A percentile compares a stretch with the other conserved stretches of the same genome.
Conservation (phyloP, 768 basidiomycete genomes). For the Termitomyces eurrhizus region DNA sequence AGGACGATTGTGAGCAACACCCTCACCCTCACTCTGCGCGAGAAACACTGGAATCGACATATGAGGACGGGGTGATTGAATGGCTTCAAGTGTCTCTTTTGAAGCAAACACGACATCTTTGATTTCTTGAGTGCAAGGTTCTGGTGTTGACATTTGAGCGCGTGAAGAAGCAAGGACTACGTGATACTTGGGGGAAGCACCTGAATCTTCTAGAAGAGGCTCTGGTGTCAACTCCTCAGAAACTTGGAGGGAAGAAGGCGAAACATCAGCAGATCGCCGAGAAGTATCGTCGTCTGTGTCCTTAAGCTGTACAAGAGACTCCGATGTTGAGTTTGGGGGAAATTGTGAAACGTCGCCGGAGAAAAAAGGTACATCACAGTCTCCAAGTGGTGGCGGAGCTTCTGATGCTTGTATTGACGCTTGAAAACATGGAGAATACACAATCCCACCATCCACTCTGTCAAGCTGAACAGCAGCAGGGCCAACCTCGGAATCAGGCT, state of each 20-base stretch:
- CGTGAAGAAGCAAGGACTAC: not conserved
- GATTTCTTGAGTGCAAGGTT: not conserved
- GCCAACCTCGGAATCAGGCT: not conserved
- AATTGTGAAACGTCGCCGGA: not conserved
- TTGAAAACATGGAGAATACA: not conserved
- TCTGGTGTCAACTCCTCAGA: not conserved
- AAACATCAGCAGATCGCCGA: not conserved
- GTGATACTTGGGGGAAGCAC: not conserved
- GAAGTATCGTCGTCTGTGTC: not conserved
- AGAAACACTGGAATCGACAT: not conserved
- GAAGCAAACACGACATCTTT: not conserved
- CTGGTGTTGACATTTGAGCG: not conserved
- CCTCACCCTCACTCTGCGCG: not conserved
- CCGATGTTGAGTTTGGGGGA: not conserved
- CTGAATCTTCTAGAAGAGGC: not conserved
- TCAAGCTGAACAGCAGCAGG: not conserved
- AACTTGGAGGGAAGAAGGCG: not conserved
- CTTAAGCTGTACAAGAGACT: not conserved
- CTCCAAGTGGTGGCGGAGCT: too few relatives aligned
- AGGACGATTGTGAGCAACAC: not conserved
- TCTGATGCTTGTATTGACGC: not conserved
- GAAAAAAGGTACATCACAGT: not conserved
- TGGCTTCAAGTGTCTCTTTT: not conserved
- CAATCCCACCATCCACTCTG: not conserved
- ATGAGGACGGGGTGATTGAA: not conserved